phyloP scores from a whole-genome alignment of 768 basidiomycete genomes.

The Lactifluus echinatus region DNA sequence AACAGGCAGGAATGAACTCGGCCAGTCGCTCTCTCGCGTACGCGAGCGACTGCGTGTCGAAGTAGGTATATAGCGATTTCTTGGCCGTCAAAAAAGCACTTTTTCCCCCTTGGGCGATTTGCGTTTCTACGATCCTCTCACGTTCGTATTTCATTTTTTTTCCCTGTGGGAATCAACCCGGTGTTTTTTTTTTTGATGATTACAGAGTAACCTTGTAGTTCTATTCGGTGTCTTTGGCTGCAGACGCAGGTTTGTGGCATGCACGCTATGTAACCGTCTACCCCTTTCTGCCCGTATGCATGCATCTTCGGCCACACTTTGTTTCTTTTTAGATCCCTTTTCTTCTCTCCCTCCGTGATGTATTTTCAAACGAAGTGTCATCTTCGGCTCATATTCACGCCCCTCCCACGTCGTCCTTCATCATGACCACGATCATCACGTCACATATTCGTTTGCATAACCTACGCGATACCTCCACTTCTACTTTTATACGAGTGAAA shows the following conservation, averaged over 20 bases:
- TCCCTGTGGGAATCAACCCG: background rate
- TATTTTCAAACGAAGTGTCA: background rate
- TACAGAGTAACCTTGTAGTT: background rate
- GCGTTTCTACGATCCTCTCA: background rate
- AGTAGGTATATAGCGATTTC: background rate
- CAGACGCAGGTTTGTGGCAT: background rate
- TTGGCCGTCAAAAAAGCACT: background rate
- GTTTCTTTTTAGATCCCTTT: background rate
- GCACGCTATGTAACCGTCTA: background rate
- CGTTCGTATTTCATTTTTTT: background rate
- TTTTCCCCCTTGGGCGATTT: background rate
- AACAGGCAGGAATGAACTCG: constrained; percentile 54
- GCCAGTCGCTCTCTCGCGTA: constrained; percentile 47
- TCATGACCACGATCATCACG: background rate
- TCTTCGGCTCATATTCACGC: background rate
- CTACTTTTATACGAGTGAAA: background rate
- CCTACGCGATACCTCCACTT: background rate
- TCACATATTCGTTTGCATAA: background rate
- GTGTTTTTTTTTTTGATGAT: background rate
- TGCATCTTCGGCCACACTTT: background rate
- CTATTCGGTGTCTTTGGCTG: background rate
- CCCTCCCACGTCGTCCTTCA: background rate
- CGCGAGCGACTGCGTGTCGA: constrained; percentile 38
- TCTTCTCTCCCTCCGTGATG: background rate
- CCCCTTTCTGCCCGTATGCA: background rate